Percentiles rank a stretch among this genome's conserved stretches.
Conservation (phyloP, 345 rosid species). For the Eucalyptus microcorys region DNA sequence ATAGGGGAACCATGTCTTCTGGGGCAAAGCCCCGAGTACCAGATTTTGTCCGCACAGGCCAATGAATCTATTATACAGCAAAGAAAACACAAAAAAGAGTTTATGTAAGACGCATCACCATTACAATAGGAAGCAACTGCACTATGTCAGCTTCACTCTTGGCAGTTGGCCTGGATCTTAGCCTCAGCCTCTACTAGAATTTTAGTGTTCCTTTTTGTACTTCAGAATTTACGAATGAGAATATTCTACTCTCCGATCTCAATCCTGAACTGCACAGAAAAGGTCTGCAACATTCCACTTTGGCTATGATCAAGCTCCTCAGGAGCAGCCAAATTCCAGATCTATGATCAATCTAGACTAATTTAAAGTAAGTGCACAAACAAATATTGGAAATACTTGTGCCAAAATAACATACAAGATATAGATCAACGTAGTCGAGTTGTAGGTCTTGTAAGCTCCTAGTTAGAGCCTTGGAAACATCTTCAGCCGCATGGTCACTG, state of each 20-base stretch:
- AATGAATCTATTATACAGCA: conserved; percentile 24
- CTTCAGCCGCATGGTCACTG: conserved; percentile 40
- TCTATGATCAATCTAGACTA: not conserved
- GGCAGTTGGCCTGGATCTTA: not conserved
- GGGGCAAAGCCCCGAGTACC: conserved; percentile 30
- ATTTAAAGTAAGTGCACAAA: not conserved
- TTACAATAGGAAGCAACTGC: not conserved
- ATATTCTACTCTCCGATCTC: not conserved
- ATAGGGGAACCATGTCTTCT: conserved; percentile 29
- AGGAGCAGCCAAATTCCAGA: not conserved
- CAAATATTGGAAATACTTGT: not conserved
- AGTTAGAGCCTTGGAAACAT: conserved; percentile 29
- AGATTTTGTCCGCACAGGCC: conserved; percentile 43
- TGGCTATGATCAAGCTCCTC: not conserved
- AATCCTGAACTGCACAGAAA: not conserved
- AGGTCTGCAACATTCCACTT: not conserved
- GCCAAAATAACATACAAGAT: conserved; percentile 20
- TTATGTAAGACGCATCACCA: not conserved
- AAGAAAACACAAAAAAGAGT: not conserved
- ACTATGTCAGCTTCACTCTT: not conserved
- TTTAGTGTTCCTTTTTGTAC: not conserved
- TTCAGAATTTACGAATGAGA: not conserved
- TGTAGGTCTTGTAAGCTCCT: conserved; percentile 34
- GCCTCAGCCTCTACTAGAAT: not conserved
- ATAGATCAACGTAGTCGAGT: conserved; percentile 39